These are phyloP conservation scores for Calendula officinalis DNA, from an alignment of 129 eudicot genomes.

Conservation along the genomic window DNA sequence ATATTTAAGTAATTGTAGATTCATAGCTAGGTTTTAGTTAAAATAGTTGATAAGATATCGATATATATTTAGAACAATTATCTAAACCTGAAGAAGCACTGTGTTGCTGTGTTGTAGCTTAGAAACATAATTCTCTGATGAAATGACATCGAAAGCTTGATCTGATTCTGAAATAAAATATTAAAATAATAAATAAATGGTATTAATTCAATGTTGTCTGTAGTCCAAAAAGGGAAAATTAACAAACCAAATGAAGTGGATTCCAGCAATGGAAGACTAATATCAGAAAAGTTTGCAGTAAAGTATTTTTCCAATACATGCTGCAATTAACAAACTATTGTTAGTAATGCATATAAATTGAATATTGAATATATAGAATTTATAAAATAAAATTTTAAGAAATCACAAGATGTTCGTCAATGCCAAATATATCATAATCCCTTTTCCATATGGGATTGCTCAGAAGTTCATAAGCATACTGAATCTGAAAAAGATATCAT, in stretches of 20 bases:
- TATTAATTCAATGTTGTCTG: background rate
- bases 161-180: constrained; percentile 45
- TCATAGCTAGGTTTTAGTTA: background rate
- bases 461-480: constrained; percentile 86
- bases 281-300: constrained; percentile 42
- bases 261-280: constrained; percentile 65
- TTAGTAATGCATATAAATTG: constrained; percentile 3
- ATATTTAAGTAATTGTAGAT: background rate
- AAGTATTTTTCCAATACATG: constrained; percentile 58
- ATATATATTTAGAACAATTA: constrained; percentile 8
- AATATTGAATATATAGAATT: background rate
- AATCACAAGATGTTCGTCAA: constrained; percentile 79
- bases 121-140: constrained; percentile 51
- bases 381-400: background rate
- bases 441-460: constrained; percentile 74
- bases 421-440: constrained; percentile 76
- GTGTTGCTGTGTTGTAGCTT: constrained; percentile 45
- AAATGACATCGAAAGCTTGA: constrained; percentile 38
- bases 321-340: constrained; percentile 37
- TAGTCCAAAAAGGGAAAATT: constrained; percentile 14
- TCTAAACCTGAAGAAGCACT: constrained; percentile 67
- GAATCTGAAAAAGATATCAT: constrained; percentile 46
- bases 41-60: constrained; percentile 3
- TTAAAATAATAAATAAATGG: constrained; percentile 5
- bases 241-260: constrained; percentile 58